Percentiles rank a stretch among this genome's conserved stretches.
Evolutionary conservation across 306 rosid species (phyloP).

Genomic region (Phaseolus lunatus): DNA sequence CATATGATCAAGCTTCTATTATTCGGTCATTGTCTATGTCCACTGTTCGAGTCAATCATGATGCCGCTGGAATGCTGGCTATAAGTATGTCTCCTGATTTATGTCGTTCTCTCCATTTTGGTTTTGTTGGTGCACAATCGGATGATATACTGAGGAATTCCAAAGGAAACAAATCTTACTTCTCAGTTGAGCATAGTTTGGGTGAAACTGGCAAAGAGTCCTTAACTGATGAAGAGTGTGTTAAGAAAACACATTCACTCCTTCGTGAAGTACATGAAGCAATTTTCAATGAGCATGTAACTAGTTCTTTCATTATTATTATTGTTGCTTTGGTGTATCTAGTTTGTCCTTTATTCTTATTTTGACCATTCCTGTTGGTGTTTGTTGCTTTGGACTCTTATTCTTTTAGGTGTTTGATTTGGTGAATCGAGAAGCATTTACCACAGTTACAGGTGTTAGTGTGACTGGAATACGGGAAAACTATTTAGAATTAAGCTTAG

Average conservation of each 20-base stretch:
- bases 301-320: constrained; percentile 18
- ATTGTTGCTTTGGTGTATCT: constrained; percentile 12
- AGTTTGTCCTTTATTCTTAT: constrained; percentile 17
- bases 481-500: constrained; percentile 79
- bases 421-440: constrained; percentile 90
- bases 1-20: constrained; percentile 69
- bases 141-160: constrained; percentile 52
- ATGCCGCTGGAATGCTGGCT: constrained; percentile 90
- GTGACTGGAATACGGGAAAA: constrained; percentile 93
- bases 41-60: constrained; percentile 79
- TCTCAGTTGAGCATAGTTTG: constrained; percentile 49
- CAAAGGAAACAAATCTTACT: constrained; percentile 46
- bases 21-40: constrained; percentile 68
- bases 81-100: constrained; percentile 74
- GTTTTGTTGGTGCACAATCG: constrained; percentile 60
- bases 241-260: constrained; percentile 77
- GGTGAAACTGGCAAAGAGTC: constrained; percentile 65
- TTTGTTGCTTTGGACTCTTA: constrained; percentile 37
- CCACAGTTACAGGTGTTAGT: constrained; percentile 69
- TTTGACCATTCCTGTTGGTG: constrained; percentile 26
- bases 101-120: constrained; percentile 75
- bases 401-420: constrained; percentile 83
- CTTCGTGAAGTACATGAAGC: constrained; percentile 85
- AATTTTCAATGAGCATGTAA: constrained; percentile 80
- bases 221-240: constrained; percentile 64